Evolutionary conservation across 148 eudicot species (phyloP), one percentile per base, ranked within the genome.

Genomic region (Rhododendron ferrugineum): DNA sequence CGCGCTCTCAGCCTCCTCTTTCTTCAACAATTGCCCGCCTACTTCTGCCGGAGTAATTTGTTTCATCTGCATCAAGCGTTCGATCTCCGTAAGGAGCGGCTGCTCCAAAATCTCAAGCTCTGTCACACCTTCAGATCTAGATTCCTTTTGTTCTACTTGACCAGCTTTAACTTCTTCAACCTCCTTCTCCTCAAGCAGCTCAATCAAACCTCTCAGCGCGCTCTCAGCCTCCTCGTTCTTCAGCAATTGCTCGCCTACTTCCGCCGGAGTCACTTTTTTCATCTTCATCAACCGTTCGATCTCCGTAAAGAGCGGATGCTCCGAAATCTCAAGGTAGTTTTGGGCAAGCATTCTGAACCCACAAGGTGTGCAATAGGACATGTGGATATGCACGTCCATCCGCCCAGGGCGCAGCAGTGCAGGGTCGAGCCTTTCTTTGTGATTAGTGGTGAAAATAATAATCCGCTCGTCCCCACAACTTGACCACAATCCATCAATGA

Each of bases 381-480:
- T 94, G 87, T 92, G 91, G 56, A 94, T 93, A 79, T 94, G 94
- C 86, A 92, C 88, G 40, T 94, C 95, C 97, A 94, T 94, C 5
- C 94, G 88, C 2, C 94, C 97, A 1, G 95, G 95, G 40, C 95
- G 90, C 16, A 94, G 84, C 30, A 94, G 72, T 1, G 95, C 95
- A 5, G 93, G 92, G 58, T 93, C 95, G 5, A 94, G 88, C 42
- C 88, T 89, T 70, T 93, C 97, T 83, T 90, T 93, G 86, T 93
- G 92, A 87, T 94, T 94, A 13, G 95, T 94, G 0, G 94, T 94
- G 91, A 93, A 92, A 15, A 93, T 84, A 23, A 93, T 90, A 22
- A 91, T 91, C 34, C 92, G 72, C 76, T 91, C 93, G 52, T 93
- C 96, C 30, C 94, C 94, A 75, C 93, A 91, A 11, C 90, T 90